These are phyloP conservation scores for Kwoniella dendrophila DNA, from an alignment of 768 basidiomycete species.

Conservation along the genomic window DNA sequence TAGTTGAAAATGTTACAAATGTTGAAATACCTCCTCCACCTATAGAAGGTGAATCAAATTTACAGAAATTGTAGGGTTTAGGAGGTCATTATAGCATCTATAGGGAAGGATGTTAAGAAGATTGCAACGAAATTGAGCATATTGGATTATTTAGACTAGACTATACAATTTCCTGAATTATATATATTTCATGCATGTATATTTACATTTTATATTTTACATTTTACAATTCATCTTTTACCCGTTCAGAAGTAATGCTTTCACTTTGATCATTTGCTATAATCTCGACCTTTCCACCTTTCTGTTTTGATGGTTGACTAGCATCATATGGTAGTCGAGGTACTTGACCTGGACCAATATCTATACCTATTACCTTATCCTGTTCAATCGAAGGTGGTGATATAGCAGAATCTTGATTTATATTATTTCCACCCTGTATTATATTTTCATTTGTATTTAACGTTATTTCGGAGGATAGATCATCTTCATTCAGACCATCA, in stretches of 20 bases:
- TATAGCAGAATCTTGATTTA: conserved; percentile 15
- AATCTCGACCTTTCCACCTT: conserved; percentile 12
- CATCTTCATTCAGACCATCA: neutral
- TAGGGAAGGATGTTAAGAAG: too few species aligned
- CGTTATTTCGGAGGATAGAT: neutral
- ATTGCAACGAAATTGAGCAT: too few species aligned
- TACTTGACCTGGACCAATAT: neutral
- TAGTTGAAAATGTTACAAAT: neutral
- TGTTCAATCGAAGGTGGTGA: too few species aligned
- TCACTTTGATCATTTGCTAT: neutral
- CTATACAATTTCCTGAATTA: neutral
- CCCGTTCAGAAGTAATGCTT: neutral
- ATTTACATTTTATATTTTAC: neutral
- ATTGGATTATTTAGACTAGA: neutral
- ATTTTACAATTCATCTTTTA: neutral
- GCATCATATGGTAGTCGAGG: conserved; percentile 8
- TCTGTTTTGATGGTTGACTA: neutral
- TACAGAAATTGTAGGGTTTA: conserved; percentile 8
- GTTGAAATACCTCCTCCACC: neutral
- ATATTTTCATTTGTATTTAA: neutral
- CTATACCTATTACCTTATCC: too few species aligned
- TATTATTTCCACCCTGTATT: neutral
- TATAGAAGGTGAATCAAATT: neutral
- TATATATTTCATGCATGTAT: conserved; percentile 9
- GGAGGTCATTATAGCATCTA: neutral